Conservation (phyloP, 2,329 filamentous ascomycete genomes). For the Mycocentrospora acerina region DNA sequence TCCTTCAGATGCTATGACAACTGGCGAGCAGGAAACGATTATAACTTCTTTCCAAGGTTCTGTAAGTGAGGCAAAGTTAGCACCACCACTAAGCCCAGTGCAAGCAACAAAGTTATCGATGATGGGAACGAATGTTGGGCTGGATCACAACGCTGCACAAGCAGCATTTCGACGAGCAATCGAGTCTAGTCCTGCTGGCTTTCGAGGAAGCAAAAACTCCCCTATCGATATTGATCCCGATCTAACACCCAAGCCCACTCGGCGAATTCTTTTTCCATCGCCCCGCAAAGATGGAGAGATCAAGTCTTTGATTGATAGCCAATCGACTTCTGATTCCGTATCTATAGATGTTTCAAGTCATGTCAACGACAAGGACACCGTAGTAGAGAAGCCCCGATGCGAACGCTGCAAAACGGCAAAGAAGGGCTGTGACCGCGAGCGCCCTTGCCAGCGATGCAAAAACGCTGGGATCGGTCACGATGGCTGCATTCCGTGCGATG, state of each 20-base stretch:
- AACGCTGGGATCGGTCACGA: constrained; percentile 21
- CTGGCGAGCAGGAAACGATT: constrained; percentile 12
- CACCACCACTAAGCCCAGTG: constrained; percentile 8
- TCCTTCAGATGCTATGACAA: constrained; percentile 29
- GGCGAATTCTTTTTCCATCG: constrained; percentile 75
- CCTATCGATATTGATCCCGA: constrained; percentile 53
- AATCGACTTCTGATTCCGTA: constrained; percentile 5
- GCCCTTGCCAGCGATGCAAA: constrained; percentile 25
- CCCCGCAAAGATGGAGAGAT: constrained; percentile 66
- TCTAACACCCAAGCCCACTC: constrained; percentile 63
- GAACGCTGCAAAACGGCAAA: constrained; percentile 27
- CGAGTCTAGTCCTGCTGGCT: constrained; percentile 61
- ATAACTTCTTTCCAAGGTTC: constrained; percentile 11
- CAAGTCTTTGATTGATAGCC: constrained; percentile 61
- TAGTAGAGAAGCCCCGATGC: constrained; percentile 23
- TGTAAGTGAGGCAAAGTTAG: constrained; percentile 13
- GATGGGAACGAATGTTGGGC: constrained; percentile 3
- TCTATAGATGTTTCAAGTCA: constrained; percentile 2
- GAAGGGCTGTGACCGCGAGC: constrained; percentile 27
- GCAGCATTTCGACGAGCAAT: constrained; percentile 56
- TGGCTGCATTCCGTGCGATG: constrained; percentile 23
- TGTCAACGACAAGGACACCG: constrained; percentile 11
- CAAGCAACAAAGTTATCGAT: constrained; percentile 14
- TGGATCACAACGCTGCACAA: constrained; percentile 21
- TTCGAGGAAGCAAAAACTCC: constrained; percentile 49